Percentiles rank a stretch among this genome's conserved stretches.
Evolutionary conservation across 176 grass and related monocot species (phyloP).

Genomic region (Oryza nivara): DNA sequence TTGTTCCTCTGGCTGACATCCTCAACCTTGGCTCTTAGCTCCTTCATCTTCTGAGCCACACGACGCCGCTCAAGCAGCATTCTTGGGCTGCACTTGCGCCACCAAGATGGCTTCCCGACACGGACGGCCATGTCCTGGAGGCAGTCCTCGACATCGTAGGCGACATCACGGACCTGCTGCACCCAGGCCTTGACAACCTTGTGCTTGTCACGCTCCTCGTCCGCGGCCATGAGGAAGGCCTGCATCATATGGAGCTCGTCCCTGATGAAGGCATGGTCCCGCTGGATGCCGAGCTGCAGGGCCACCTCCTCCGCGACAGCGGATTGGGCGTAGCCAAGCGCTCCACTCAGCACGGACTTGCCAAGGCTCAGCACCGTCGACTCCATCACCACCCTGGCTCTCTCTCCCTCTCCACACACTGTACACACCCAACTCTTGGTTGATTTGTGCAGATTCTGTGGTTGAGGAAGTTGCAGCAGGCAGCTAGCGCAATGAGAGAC

Average conservation of each 20-base stretch:
- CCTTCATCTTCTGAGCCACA: neutral
- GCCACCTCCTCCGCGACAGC: neutral
- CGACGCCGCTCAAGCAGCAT: too few species aligned
- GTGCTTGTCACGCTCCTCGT: too few species aligned
- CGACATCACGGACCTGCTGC: slow-evolving; percentile 34
- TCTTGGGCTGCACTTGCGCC: neutral
- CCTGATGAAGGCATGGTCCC: slow-evolving; percentile 10
- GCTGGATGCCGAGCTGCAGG: slow-evolving; percentile 32
- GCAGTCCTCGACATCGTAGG: slow-evolving; percentile 48
- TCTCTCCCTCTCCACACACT: too few species aligned
- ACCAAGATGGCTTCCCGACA: neutral
- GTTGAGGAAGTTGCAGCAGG: too few species aligned
- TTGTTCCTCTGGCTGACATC: slow-evolving; percentile 30
- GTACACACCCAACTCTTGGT: too few species aligned
- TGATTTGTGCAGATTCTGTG: too few species aligned
- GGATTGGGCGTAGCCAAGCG: neutral
- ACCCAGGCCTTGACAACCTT: slow-evolving; percentile 14
- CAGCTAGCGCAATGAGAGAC: too few species aligned
- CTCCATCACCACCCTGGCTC: slow-evolving; percentile 12
- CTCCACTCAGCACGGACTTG: slow-evolving; percentile 21
- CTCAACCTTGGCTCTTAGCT: slow-evolving; percentile 12
- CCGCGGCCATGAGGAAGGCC: slow-evolving; percentile 2
- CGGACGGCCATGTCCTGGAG: neutral
- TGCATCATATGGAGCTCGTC: slow-evolving; percentile 49
- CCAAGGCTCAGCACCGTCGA: neutral